Evolutionary conservation across 352 stramenopile species (phyloP), one percentile per base, ranked within the genome.

Genomic region (Phytophthora brassicae): DNA sequence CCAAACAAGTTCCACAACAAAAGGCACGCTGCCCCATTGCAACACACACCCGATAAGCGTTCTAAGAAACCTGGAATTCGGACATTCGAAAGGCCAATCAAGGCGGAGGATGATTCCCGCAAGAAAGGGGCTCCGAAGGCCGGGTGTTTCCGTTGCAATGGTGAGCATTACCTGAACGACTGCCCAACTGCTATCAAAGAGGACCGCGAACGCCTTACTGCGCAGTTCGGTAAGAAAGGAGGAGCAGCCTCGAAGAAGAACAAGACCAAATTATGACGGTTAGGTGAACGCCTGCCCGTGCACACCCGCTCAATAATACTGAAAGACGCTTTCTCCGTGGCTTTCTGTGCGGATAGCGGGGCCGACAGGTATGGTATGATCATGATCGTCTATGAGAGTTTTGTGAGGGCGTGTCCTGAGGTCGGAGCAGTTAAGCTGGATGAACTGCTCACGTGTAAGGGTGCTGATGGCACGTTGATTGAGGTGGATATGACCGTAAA

Each of bases 311-410:
- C 46, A 43, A 14, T 54, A 16, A 17, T 54, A 24, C 29, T 57
- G 46, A 36, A 64, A 38, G 56, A 64, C 26, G 26, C 56, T 20
- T 64, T 23, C 20, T 45, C n/a, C n/a, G 45, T 64, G 56, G 19
- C 36, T 38, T 57, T 57, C 36, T 57, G 56, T 26, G 46, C 46
- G 2, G 56, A 51, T 28, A 64, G 45, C 13, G 36, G 56, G 6
- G 56, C 56, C 23, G 56, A 64, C 46, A 64, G 56, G 38, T 64
- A 45, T n/a, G 45, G 36, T 4, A 57, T 56, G 56, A 64, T 24
- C 19, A 51, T 36, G 26, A 64, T 1, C 1, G 45, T 51, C 2
- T 55, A 62, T 47, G n/a, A 26, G n/a, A 16, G 20, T 38, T 36
- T 51, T 33, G 20, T 23, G 39, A 20, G n/a, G 11, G n/a, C 19